phyloP scores from a whole-genome alignment of 78 protist genomes.

The slime mould (Dictyostelium discoideum) region DNA sequence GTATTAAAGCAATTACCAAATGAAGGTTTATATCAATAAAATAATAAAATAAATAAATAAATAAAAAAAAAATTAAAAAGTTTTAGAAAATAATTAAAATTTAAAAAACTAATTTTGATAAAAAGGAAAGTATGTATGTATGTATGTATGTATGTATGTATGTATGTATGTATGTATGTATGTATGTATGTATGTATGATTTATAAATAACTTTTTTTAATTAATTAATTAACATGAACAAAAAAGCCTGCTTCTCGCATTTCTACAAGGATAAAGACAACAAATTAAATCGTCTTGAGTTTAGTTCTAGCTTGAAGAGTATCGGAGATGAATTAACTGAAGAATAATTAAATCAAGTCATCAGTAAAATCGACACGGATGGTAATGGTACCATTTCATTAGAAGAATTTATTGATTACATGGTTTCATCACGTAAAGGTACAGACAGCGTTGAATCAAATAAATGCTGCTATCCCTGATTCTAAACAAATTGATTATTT shows the following conservation, averaged over 20 bases:
- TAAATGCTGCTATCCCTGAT: conserved; percentile 55
- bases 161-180: too few relatives aligned
- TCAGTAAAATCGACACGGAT: conserved; percentile 42
- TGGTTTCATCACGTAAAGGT: conserved; percentile 46
- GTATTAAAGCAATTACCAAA: too few relatives aligned
- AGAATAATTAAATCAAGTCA: conserved; percentile 50
- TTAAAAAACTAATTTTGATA: too few relatives aligned
- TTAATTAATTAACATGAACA: too few relatives aligned
- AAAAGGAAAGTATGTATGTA: too few relatives aligned
- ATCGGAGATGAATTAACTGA: conserved; percentile 83
- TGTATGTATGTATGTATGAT: too few relatives aligned
- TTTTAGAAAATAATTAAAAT: too few relatives aligned
- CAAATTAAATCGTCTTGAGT: conserved; percentile 72
- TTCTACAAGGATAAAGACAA: conserved; percentile 79
- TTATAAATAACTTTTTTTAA: too few relatives aligned
- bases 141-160: too few relatives aligned
- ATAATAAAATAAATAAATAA: too few relatives aligned
- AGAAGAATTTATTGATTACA: conserved; percentile 73
- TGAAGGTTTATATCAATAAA: too few relatives aligned
- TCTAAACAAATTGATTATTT: conserved; percentile 65
- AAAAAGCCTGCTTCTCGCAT: conserved; percentile 74
- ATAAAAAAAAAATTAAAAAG: too few relatives aligned
- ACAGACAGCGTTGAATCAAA: conserved; percentile 56
- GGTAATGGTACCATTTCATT: conserved; percentile 64
- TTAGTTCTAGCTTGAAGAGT: conserved; percentile 60